Evolutionary conservation across 352 stramenopile species (phyloP).

Genomic region (Pythium graminicola): DNA sequence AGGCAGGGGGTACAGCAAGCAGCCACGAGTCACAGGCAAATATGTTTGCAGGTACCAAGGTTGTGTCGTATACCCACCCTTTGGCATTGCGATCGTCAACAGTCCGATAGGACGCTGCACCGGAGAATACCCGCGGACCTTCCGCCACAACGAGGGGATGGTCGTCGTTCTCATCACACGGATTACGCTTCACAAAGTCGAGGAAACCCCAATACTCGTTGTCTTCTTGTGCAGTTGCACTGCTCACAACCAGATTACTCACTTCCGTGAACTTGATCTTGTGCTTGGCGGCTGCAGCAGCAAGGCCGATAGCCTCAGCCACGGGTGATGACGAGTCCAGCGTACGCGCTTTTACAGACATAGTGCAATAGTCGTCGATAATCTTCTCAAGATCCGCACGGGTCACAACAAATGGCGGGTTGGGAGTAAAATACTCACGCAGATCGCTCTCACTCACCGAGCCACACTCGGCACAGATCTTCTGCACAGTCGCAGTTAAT

Average conservation of each 20-base stretch:
- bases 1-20: conserved; percentile 43
- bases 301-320: conserved; percentile 55
- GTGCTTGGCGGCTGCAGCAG: conserved; percentile 53
- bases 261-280: conserved; percentile 63
- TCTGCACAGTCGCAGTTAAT: conserved; percentile 25
- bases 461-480: conserved; percentile 48
- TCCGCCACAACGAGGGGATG: conserved; percentile 38
- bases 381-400: conserved; percentile 40
- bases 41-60: conserved; percentile 57
- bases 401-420: conserved; percentile 54
- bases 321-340: conserved; percentile 35
- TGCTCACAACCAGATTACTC: conserved; percentile 61
- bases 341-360: conserved; percentile 41
- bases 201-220: conserved; percentile 62
- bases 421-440: conserved; percentile 44
- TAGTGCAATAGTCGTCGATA: conserved; percentile 63
- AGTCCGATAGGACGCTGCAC: conserved; percentile 36
- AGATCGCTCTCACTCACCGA: conserved; percentile 23
- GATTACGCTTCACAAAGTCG: conserved; percentile 48
- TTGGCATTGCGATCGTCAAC: conserved; percentile 33
- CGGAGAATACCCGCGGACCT: conserved; percentile 38
- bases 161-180: conserved; percentile 37
- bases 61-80: conserved; percentile 61
- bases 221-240: conserved; percentile 7
- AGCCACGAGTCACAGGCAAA: conserved; percentile 79